Conservation (phyloP, 441 rosid species). For the Erysimum pusillum region DNA sequence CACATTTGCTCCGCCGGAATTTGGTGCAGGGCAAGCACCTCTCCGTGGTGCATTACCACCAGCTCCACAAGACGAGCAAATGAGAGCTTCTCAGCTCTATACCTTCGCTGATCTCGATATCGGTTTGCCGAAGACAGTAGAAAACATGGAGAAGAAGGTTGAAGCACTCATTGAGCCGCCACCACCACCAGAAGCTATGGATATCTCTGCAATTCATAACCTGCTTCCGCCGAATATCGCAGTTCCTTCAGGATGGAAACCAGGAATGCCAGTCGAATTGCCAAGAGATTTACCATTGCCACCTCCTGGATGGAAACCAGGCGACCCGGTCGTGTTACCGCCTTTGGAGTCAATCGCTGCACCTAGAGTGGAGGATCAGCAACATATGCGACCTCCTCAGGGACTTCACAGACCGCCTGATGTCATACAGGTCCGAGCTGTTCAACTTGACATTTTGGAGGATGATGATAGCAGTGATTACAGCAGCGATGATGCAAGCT, state of each 20-base stretch:
- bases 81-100: constrained; percentile 93
- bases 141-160: constrained; percentile 63
- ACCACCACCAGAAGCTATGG: constrained; percentile 47
- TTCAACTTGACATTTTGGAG: constrained; percentile 83
- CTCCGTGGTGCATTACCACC: constrained; percentile 96
- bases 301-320: constrained; percentile 96
- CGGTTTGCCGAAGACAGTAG: constrained; percentile 73
- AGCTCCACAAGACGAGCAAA: constrained; percentile 97
- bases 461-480: constrained; percentile 87
- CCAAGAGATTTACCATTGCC: constrained; percentile 74
- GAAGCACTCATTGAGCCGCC: constrained; percentile 80
- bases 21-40: constrained; percentile 88
- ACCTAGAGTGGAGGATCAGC: constrained; percentile 61
- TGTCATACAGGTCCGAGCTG: constrained; percentile 82
- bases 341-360: constrained; percentile 67
- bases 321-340: constrained; percentile 76
- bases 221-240: constrained; percentile 70
- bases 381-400: constrained; percentile 50
- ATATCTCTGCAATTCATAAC: constrained; percentile 64
- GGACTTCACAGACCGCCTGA: constrained; percentile 74
- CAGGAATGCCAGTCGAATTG: constrained; percentile 90
- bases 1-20: constrained; percentile 93
- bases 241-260: constrained; percentile 92
- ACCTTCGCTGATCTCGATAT: constrained; percentile 85
- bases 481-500: constrained; percentile 78